Percentiles rank a stretch among this genome's conserved stretches.
Conservation (phyloP, 805 yeast species). For the Nakazawaea ernobii region DNA sequence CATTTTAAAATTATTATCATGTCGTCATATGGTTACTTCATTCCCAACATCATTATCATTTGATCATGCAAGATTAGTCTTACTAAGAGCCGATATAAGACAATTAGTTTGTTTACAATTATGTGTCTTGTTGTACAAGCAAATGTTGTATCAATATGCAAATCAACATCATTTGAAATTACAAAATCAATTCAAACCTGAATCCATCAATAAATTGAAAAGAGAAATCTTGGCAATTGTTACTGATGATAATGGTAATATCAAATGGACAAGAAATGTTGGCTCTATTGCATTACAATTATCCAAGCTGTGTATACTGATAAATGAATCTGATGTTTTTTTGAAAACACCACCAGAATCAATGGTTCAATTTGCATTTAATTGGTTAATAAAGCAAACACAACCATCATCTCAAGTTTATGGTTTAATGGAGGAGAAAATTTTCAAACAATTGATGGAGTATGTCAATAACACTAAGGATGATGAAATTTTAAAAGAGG, state of each 20-base stretch:
- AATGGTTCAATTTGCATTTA: slow-evolving; percentile 54
- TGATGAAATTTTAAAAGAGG: slow-evolving; percentile 19
- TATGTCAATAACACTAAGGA: slow-evolving; percentile 23
- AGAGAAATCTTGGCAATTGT: slow-evolving; percentile 73
- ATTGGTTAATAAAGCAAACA: slow-evolving; percentile 81
- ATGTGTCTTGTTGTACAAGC: slow-evolving; percentile 68
- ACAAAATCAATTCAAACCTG: slow-evolving; percentile 25
- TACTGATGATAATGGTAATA: slow-evolving; percentile 79
- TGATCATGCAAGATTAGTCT: slow-evolving; percentile 74
- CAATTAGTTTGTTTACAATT: slow-evolving; percentile 77
- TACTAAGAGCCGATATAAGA: slow-evolving; percentile 79
- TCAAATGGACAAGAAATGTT: slow-evolving; percentile 86
- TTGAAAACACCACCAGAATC: slow-evolving; percentile 32
- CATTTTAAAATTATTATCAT: slow-evolving; percentile 61
- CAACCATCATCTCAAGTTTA: slow-evolving; percentile 79
- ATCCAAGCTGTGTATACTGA: slow-evolving; percentile 27
- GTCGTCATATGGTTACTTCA: slow-evolving; percentile 74
- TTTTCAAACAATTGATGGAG: slow-evolving; percentile 43
- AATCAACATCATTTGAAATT: slow-evolving; percentile 18
- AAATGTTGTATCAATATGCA: slow-evolving; percentile 41
- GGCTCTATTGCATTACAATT: slow-evolving; percentile 66
- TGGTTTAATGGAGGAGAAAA: slow-evolving; percentile 64
- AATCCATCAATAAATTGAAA: slow-evolving; percentile 44
- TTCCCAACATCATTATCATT: slow-evolving; percentile 82
- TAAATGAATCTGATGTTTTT: slow-evolving; percentile 12